Evolutionary conservation across 148 eudicot genomes (phyloP).

Genomic region (Rhododendron ovatum): DNA sequence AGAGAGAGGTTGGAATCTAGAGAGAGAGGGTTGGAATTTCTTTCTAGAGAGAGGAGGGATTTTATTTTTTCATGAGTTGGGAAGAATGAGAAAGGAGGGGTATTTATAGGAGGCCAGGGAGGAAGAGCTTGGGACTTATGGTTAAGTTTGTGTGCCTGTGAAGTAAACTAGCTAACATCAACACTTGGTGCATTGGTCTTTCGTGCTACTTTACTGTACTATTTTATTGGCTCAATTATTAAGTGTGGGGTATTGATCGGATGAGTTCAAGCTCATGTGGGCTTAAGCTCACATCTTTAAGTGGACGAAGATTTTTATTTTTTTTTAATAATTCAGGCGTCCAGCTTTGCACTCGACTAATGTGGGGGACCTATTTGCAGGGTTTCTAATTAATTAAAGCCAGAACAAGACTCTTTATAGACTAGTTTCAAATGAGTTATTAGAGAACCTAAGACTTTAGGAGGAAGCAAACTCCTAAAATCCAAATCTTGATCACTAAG

Average conservation of each 20-base stretch:
- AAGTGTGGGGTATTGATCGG: background rate
- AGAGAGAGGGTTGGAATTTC: background rate
- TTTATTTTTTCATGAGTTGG: constrained; percentile 2
- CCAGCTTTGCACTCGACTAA: too few species aligned
- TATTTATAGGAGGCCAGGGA: constrained; percentile 12
- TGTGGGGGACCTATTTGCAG: too few species aligned
- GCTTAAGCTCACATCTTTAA: background rate
- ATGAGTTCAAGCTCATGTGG: background rate
- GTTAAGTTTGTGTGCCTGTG: background rate
- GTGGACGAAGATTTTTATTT: background rate
- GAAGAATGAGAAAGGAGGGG: background rate
- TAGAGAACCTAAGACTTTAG: too few species aligned
- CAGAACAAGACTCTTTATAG: too few species aligned
- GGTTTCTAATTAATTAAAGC: too few species aligned
- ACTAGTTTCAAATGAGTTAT: background rate
- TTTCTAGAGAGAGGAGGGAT: background rate
- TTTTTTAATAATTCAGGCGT: too few species aligned
- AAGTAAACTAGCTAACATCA: background rate
- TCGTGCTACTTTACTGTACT: background rate
- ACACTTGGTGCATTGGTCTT: constrained; percentile 10
- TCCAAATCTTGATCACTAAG: background rate
- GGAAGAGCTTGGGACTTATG: background rate
- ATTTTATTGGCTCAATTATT: constrained; percentile 5
- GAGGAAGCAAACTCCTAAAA: too few species aligned
- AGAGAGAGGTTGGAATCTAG: background rate